Evolutionary conservation across 306 rosid genomes (phyloP).

Genomic region (Trifolium subterraneum): DNA sequence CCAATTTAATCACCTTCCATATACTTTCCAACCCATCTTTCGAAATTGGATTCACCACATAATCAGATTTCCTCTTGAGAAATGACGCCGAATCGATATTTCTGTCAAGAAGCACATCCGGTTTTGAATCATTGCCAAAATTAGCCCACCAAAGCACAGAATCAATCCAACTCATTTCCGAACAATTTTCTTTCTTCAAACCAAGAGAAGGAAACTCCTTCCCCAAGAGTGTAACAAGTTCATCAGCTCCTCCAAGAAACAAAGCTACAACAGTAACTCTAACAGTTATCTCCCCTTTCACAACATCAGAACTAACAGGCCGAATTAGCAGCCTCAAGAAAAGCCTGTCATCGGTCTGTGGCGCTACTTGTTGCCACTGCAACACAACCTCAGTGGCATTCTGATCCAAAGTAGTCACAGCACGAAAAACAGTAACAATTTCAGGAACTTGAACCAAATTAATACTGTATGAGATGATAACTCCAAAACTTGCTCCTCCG

Average conservation of each 20-base stretch:
- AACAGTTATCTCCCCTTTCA: neutral
- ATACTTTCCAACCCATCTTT: constrained; percentile 48
- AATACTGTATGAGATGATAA: constrained; percentile 40
- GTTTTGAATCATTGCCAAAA: constrained; percentile 32
- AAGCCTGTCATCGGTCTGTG: neutral
- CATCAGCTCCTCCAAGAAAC: constrained; percentile 43
- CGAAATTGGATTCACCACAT: constrained; percentile 45
- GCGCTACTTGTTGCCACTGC: constrained; percentile 18
- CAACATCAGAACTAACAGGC: neutral
- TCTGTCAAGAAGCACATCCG: constrained; percentile 45
- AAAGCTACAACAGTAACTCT: constrained; percentile 10
- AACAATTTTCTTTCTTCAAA: constrained; percentile 33
- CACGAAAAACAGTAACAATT: constrained; percentile 33
- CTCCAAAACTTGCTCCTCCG: constrained; percentile 48
- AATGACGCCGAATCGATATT: constrained; percentile 23
- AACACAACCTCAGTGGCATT: constrained; percentile 1
- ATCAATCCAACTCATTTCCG: constrained; percentile 46
- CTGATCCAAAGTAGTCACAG: constrained; percentile 29
- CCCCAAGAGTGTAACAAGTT: constrained; percentile 30
- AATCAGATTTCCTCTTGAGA: constrained; percentile 57
- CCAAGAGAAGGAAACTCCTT: constrained; percentile 39
- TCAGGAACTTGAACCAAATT: constrained; percentile 40
- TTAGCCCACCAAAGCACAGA: constrained; percentile 46
- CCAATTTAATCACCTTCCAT: constrained; percentile 48
- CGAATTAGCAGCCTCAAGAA: neutral